Conservation (phyloP, 768 basidiomycete species). For the Royoungia palumana region DNA sequence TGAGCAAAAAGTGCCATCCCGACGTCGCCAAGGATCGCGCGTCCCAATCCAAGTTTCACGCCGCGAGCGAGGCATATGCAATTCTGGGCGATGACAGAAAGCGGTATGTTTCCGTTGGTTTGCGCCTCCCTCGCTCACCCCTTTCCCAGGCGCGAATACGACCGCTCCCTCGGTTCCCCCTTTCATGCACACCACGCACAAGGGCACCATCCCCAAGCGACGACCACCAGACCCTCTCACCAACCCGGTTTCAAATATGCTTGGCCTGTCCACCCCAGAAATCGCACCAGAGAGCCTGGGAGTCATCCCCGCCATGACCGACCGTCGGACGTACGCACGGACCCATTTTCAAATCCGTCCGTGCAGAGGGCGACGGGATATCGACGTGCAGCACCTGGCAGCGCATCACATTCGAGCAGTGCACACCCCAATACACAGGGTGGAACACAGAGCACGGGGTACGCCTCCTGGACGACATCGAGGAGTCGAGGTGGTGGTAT, state of each 20-base stretch:
- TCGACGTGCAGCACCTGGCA: background rate
- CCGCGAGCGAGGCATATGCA: slow-evolving; percentile 46
- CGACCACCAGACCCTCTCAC: slow-evolving; percentile 24
- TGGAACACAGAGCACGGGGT: slow-evolving; percentile 4
- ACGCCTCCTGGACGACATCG: slow-evolving; percentile 5
- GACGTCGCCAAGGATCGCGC: slow-evolving; percentile 39
- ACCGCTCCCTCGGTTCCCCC: slow-evolving; percentile 19
- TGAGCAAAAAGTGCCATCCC: slow-evolving; percentile 49
- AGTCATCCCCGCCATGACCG: slow-evolving; percentile 3
- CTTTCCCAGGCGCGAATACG: slow-evolving; percentile 31
- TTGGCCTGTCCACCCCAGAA: slow-evolving; percentile 27
- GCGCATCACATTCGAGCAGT: background rate
- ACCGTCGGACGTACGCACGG: slow-evolving; percentile 1
- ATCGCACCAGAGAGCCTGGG: slow-evolving; percentile 15
- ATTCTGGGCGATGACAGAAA: slow-evolving; percentile 44
- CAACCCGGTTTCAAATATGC: slow-evolving; percentile 24
- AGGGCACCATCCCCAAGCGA: slow-evolving; percentile 30
- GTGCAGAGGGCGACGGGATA: slow-evolving; percentile 30
- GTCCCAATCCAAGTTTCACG: slow-evolving; percentile 41
- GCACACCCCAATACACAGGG: background rate
- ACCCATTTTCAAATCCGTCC: slow-evolving; percentile 25
- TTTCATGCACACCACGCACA: slow-evolving; percentile 1
- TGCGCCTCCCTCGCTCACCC: background rate
- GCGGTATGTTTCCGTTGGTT: slow-evolving; percentile 29
- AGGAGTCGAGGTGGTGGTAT: background rate